Evolutionary conservation across 164 flowering plant species (phyloP), one percentile per base, ranked within the genome.

Genomic region (Annona cherimola): DNA sequence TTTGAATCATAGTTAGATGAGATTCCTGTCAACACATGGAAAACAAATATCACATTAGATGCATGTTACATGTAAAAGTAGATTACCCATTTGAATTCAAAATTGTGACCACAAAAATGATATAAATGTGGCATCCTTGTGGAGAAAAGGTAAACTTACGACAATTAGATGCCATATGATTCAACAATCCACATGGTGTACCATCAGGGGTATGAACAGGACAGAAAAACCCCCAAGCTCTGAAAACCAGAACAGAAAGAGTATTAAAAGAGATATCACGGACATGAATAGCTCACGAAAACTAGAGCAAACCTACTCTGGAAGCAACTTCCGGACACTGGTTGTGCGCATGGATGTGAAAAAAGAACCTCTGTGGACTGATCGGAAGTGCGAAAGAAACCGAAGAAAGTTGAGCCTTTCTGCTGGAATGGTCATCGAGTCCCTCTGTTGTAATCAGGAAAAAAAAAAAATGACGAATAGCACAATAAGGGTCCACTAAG

Each of bases 131-230:
- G n/a, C 14, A 20, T 16, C n/a, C 62, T 14, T 4, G 62, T 4
- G n/a, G 62, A 0, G 14, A 59, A 14, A 4, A 61, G 16, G 71
- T 14, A 9, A 67, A 86, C 99, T 90, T 84, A 92, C 98, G 83
- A 63, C 97, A 91, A 68, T 85, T 76, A 66, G 82, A 69, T 69
- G 97, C 75, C 93, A 95, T 75, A 77, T 95, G 99, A 74, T 93
- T 95, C 71, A 92, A 83, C 87, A 95, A 79, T 50, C 99, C 99
- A 84, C 99, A 95, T 20, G 97, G 98, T 68, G 78, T 92, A 54
- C 99, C 99, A 84, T 95, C 99, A 77, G 99, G 99, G 55, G 99
- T 95, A 79, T 95, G 98, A 72, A 95, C 99, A 73, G 99, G 99
- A 76, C 98, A 95, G 66, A 95, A 87, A 80, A 95, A 95, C 35